Evolutionary conservation across 345 rosid species (phyloP), one percentile per base, ranked within the genome.

Genomic region (Aquilaria yunnanensis): DNA sequence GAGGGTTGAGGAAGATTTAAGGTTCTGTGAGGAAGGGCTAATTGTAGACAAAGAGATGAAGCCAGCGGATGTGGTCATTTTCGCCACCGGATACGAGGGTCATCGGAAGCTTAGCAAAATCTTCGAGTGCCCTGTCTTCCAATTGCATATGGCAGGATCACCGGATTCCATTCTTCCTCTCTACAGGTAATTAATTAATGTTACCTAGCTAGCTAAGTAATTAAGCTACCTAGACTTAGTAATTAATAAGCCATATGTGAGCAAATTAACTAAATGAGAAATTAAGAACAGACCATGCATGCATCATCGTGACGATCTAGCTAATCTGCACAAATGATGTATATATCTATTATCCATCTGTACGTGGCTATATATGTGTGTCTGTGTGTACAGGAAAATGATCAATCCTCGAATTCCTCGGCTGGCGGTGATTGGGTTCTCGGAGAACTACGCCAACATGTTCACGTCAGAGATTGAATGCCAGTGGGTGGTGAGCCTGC

Each of bases 361-460:
- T 23, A 23, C 23, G 23, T 23, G 23, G 23, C 23, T 23, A 23
- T 23, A 23, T 23, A 23, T 23, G 23, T 23, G 23, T 23, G 23
- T 16, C 16, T 23, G 23, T 23, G 23, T 23, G 23, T 23, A 1
- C 62, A 67, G 75, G 63, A 69, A 75, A 57, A 45, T 68, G 30
- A 32, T 75, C 33, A 75, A 75, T 67, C 75, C 79, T 64, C 79
- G 67, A 23, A 75, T 75, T 32, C 79, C 75, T 0, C 79, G 51
- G 31, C 55, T 75, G 51, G 79, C 68, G 2, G 31, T 65, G 47
- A 46, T 72, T 6, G 76, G 76, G 54, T 62, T 66, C 50, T 43
- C 50, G 31, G 78, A 70, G 41, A 61, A 57, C 54, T 48, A 64
- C 6, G 29, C 74, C 6, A 53, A 14, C 32, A 7, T 74, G 61